Evolutionary conservation across 495 filamentous ascomycete species (phyloP).

Genomic region (Lophium mytilinum): DNA sequence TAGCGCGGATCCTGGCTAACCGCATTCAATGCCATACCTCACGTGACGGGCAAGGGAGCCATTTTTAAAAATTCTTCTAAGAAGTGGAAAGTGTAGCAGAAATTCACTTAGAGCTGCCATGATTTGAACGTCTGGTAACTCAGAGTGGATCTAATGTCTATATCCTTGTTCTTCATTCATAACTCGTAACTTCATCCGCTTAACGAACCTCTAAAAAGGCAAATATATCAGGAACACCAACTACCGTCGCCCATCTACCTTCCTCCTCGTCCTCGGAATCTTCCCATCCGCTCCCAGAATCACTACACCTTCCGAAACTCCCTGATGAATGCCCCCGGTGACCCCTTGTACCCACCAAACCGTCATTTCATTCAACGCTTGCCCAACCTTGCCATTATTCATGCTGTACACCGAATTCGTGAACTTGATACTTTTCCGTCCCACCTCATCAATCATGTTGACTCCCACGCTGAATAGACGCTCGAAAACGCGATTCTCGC

Average conservation of each 20-base stretch:
- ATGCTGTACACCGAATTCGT: conserved; percentile 44
- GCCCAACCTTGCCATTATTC: conserved; percentile 49
- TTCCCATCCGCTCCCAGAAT: conserved; percentile 11
- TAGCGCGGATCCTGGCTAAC: neutral
- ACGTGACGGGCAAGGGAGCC: too few species aligned
- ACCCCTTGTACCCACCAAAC: conserved; percentile 53
- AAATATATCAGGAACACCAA: too few species aligned
- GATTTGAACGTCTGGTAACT: too few species aligned
- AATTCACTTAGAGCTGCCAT: too few species aligned
- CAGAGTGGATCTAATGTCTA: too few species aligned
- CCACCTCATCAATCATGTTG: conserved; percentile 44
- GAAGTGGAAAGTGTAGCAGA: too few species aligned
- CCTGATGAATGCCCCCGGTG: conserved; percentile 56
- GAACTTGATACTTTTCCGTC: conserved; percentile 43
- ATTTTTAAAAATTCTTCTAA: too few species aligned
- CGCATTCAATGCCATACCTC: too few species aligned
- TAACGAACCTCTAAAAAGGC: too few species aligned
- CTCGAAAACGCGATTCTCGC: conserved; percentile 53
- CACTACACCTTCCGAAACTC: conserved; percentile 51
- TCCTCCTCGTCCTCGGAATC: neutral
- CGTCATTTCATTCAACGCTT: conserved; percentile 41
- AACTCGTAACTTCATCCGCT: too few species aligned
- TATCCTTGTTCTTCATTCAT: too few species aligned
- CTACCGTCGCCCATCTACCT: too few species aligned
- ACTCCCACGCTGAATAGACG: conserved; percentile 43